Base-by-base conservation (phyloP, 306 rosid genomes). In the Abrus precatorius region DNA sequence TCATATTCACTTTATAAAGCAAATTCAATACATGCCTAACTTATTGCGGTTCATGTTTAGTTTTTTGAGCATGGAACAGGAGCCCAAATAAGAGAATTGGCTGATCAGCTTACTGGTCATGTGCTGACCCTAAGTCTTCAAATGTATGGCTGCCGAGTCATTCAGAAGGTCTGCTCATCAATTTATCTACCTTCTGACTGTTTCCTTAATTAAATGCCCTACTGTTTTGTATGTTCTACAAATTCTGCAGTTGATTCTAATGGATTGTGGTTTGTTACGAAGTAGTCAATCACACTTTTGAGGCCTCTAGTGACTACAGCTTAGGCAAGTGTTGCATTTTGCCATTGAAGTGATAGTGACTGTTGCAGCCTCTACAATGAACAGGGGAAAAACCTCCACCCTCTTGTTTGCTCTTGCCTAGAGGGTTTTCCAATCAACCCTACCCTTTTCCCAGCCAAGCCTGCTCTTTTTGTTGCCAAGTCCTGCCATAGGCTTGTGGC, bases 121-220 rank as follows among this genome's bases (percentile, higher is more conserved):
- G 97, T 95, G 71, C 92, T 95, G 79, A 90, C 94, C 47, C 90
- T 93, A 52, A 88, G 97, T 90, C 99, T 95, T 84, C 99, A 95
- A 80, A 95, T 95, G 99, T 95, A 95, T 88, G 99, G 99, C 69
- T 95, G 99, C 81, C 92, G 99, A 29, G 99, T 95, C 84, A 95
- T 95, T 85, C 99, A 95, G 85, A 95, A 93, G 97, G 97, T 95
- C 81, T 50, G 78, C 30, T 44, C 12, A 29, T 66, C 45, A 63
- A 54, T 75, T 86, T 80, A 12, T 56, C 76, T 47, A 5, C 65
- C 63, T 70, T 65, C 52, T 66, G 54, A 70, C 36, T 79, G 36
- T 71, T 70, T 56, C 73, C 57, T 6, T 48, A 9, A 13, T 40
- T 59, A 7, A 59, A 27, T 41, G 7, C 10, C 43, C 7, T 70